phyloP scores from a whole-genome alignment of 441 rosid genomes.

The Omphalea diandra region DNA sequence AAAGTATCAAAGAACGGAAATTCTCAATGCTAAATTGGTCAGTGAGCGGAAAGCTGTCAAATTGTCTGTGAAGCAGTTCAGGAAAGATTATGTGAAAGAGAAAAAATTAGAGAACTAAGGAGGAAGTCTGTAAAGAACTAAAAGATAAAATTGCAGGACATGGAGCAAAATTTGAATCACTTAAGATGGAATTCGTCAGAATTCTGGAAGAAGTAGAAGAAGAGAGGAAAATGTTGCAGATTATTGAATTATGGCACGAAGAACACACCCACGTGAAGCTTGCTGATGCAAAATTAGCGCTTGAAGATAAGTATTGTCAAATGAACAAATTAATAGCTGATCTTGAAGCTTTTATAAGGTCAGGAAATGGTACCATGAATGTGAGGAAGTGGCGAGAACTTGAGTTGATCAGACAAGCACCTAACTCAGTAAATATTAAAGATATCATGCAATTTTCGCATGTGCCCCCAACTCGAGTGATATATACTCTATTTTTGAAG shows the following conservation, averaged over 20 bases:
- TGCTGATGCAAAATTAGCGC: slow-evolving; percentile 54
- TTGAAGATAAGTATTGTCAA: slow-evolving; percentile 54
- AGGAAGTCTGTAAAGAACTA: slow-evolving; percentile 61
- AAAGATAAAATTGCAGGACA: slow-evolving; percentile 47
- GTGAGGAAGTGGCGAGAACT: slow-evolving; percentile 34
- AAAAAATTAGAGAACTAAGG: slow-evolving; percentile 41
- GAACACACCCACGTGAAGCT: slow-evolving; percentile 75
- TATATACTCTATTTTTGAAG: slow-evolving; percentile 34
- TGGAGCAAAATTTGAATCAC: slow-evolving; percentile 38
- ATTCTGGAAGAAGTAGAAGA: slow-evolving; percentile 49
- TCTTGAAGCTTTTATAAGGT: slow-evolving; percentile 47
- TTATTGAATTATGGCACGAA: slow-evolving; percentile 75
- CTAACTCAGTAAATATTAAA: slow-evolving; percentile 39
- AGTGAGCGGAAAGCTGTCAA: slow-evolving; percentile 43
- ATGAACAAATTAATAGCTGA: slow-evolving; percentile 48
- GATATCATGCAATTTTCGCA: slow-evolving; percentile 37
- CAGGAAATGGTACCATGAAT: slow-evolving; percentile 30
- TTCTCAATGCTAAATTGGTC: slow-evolving; percentile 49
- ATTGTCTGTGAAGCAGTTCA: slow-evolving; percentile 29
- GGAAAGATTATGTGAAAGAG: slow-evolving; percentile 36
- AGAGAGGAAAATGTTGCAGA: slow-evolving; percentile 61
- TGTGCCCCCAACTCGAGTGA: slow-evolving; percentile 31
- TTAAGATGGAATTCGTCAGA: slow-evolving; percentile 37
- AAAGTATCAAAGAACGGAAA: slow-evolving; percentile 32
- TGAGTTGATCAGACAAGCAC: slow-evolving; percentile 41